Conservation (phyloP, 768 basidiomycete genomes). For the Suillus fuscotomentosus region DNA sequence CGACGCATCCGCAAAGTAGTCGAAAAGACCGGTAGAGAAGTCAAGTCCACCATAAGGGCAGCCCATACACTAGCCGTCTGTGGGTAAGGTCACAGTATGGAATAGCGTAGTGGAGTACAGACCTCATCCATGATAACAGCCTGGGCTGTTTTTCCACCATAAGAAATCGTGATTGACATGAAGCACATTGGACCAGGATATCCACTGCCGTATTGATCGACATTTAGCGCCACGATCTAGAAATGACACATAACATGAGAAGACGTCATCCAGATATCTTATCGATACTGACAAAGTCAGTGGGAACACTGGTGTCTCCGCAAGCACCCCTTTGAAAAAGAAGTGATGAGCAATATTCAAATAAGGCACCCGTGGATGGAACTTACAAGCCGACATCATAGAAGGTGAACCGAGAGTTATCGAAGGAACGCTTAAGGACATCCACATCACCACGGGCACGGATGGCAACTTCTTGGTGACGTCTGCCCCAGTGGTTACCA, state of each 20-base stretch:
- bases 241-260: neutral
- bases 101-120: slow-evolving; percentile 2
- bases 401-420: slow-evolving; percentile 47
- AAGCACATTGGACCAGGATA: slow-evolving; percentile 70
- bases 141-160: slow-evolving; percentile 53
- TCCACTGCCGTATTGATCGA: slow-evolving; percentile 51
- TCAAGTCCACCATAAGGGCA: slow-evolving; percentile 70
- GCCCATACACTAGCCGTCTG: slow-evolving; percentile 51
- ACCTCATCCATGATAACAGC: slow-evolving; percentile 69
- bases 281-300: slow-evolving; percentile 43
- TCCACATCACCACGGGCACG: slow-evolving; percentile 42
- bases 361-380: slow-evolving; percentile 9
- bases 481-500: slow-evolving; percentile 30
- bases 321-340: slow-evolving; percentile 51
- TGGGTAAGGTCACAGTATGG: slow-evolving; percentile 5
- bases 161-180: slow-evolving; percentile 57
- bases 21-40: slow-evolving; percentile 64
- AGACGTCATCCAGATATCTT: neutral
- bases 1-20: slow-evolving; percentile 48
- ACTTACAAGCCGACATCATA: slow-evolving; percentile 55
- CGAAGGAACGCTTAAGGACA: slow-evolving; percentile 38
- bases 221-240: slow-evolving; percentile 56
- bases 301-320: slow-evolving; percentile 36
- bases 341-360: slow-evolving; percentile 8
- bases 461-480: slow-evolving; percentile 49